Base-by-base conservation (phyloP, 208 protist genomes). In the Acanthamoeba royreba region DNA sequence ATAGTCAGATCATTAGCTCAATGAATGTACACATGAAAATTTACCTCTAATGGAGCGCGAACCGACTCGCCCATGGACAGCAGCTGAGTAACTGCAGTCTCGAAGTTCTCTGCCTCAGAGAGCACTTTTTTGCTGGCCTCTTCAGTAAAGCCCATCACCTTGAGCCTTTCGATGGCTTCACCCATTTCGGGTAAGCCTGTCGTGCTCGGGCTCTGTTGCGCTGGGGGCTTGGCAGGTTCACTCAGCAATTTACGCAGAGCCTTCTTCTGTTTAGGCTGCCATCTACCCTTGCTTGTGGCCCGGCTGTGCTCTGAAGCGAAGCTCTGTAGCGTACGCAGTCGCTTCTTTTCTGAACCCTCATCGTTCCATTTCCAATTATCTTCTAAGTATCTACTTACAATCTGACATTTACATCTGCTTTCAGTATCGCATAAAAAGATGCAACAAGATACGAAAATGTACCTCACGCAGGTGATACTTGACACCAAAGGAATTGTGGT, bases 301-400 rank as follows among this genome's bases (percentile, higher is more conserved):
- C 8, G 19, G 11, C 31, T 74, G 7, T 38, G 31, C 49, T 9
- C 63, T 38, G 63, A 74, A 13, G 63, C 31, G 31, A 74, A 74
- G 33, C 33, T 28, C 33, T 38, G 33, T 17, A 74, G 63, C 63
- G 42, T 38, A 13, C 63, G 31, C 15, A 74, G 35, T 17, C 28
- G 19, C 63, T 74, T 74, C 5, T 55, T 19, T 19, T 9, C 49
- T 9, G 33, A 28, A 4, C 7, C 63, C 1, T 33, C 22, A 43
- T 86, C 74, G 40, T 15, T 35, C 74, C 74, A 86, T 43, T 86
- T 86, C 74, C 74, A 86, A n/a, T 55, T 86, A 22, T 86, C 74
- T 33, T 86, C 74, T 17, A 86, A n/a, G 74, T 52, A 86, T 2
- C 74, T 22, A n/a, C 74, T 86, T 17, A 86, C 45, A 11, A 86